Percentiles rank a stretch among this genome's conserved stretches.
Conservation (phyloP, 768 basidiomycete species). For the Gymnopilus junonius region DNA sequence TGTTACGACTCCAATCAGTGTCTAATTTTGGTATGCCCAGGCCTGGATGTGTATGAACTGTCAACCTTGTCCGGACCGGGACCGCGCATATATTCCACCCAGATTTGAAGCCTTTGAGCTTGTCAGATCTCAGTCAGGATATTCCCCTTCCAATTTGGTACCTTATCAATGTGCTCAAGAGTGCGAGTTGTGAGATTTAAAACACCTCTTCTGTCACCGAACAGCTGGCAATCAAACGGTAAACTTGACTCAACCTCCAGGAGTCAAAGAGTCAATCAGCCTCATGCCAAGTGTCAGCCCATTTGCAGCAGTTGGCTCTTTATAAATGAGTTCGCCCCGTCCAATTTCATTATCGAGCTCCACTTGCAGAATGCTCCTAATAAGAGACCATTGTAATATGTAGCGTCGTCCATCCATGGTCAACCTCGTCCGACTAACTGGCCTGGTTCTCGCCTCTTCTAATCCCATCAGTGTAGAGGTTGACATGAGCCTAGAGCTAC, state of each 20-base stretch:
- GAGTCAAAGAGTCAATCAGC: constrained; percentile 4
- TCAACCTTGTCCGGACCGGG: background rate
- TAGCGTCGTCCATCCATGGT: background rate
- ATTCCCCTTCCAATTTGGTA: background rate
- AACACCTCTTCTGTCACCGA: constrained; percentile 4
- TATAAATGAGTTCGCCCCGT: background rate
- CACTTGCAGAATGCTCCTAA: background rate
- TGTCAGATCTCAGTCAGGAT: background rate
- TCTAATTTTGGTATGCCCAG: background rate
- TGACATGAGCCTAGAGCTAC: background rate
- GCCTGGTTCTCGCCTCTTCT: background rate
- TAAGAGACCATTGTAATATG: background rate
- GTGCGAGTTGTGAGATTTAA: background rate
- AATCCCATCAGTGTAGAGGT: background rate
- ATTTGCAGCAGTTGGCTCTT: background rate
- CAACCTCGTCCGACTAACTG: too few species aligned
- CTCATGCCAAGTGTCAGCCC: constrained; percentile 9
- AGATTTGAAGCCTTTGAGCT: background rate
- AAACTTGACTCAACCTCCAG: constrained; percentile 7
- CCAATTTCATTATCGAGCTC: background rate
- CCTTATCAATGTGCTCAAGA: background rate
- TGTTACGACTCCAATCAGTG: background rate
- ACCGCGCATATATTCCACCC: background rate
- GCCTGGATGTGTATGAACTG: background rate
- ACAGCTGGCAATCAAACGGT: constrained; percentile 20